Conservation (phyloP, 2,329 filamentous ascomycete species). For the Clarireedia paspali region DNA sequence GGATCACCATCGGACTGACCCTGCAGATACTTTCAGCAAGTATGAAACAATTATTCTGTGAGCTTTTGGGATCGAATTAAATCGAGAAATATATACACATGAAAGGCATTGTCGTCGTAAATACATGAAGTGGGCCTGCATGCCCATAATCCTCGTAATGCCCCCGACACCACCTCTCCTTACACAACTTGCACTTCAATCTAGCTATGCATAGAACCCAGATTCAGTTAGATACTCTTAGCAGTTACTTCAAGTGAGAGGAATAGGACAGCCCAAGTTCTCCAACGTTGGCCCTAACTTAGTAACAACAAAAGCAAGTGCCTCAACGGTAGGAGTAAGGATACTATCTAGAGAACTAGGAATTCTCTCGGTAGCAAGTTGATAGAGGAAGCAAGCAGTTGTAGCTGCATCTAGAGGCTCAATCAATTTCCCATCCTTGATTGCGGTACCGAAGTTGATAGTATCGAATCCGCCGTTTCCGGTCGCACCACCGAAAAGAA, state of each 20-base stretch:
- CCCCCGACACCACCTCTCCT: neutral
- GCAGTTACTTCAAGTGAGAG: neutral
- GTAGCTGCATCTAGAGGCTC: neutral
- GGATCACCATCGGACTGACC: too few species aligned
- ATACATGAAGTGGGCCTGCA: too few species aligned
- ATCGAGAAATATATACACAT: too few species aligned
- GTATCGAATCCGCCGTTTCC: neutral
- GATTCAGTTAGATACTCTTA: neutral
- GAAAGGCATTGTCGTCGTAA: too few species aligned
- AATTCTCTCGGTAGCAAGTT: neutral
- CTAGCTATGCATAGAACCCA: too few species aligned
- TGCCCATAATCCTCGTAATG: too few species aligned
- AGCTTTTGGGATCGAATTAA: too few species aligned
- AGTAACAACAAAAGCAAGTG: neutral
- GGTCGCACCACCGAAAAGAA: neutral
- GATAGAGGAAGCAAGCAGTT: neutral
- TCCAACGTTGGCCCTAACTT: neutral
- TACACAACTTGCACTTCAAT: too few species aligned
- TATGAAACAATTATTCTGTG: too few species aligned
- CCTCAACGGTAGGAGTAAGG: neutral
- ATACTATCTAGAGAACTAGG: neutral
- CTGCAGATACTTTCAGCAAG: too few species aligned
- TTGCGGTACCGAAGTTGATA: neutral
- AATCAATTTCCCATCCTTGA: neutral
- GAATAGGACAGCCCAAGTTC: conserved; percentile 1